Conservation (phyloP, 192 early-diverging fungal species). For the Mortierella alpina region DNA sequence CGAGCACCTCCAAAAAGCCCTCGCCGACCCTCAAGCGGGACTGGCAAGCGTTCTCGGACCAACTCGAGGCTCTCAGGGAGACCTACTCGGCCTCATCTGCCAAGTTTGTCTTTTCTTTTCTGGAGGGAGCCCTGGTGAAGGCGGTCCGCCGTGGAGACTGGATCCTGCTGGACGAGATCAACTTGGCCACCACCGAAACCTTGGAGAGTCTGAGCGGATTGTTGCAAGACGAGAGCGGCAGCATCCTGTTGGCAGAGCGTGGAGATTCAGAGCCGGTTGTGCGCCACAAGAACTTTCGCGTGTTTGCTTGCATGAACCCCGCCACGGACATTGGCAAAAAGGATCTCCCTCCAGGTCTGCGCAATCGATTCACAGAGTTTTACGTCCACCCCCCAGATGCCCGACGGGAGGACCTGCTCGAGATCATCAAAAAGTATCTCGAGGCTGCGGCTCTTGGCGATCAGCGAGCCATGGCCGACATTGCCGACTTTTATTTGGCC, state of each 20-base stretch:
- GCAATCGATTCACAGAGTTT: slow-evolving; percentile 94
- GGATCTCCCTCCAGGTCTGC: slow-evolving; percentile 91
- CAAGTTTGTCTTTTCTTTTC: slow-evolving; percentile 91
- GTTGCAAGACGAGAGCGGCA: slow-evolving; percentile 82
- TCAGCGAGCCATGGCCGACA: slow-evolving; percentile 65
- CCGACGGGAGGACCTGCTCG: slow-evolving; percentile 79
- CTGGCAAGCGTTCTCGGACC: slow-evolving; percentile 81
- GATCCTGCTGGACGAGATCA: slow-evolving; percentile 98
- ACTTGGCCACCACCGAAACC: slow-evolving; percentile 96
- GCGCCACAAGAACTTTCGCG: slow-evolving; percentile 91
- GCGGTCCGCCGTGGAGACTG: slow-evolving; percentile 93
- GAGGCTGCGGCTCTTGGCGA: slow-evolving; percentile 69
- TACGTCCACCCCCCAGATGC: slow-evolving; percentile 94
- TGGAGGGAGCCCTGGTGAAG: slow-evolving; percentile 93
- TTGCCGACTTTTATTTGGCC: slow-evolving; percentile 85
- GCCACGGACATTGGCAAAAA: slow-evolving; percentile 98
- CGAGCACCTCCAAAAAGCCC: slow-evolving; percentile 36
- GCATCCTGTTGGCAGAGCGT: slow-evolving; percentile 89
- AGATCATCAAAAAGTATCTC: slow-evolving; percentile 86
- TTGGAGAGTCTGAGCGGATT: slow-evolving; percentile 92
- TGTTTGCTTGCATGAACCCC: slow-evolving; percentile 99
- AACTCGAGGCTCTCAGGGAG: slow-evolving; percentile 76
- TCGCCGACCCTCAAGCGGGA: slow-evolving; percentile 63
- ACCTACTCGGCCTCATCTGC: slow-evolving; percentile 67
- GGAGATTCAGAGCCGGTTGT: slow-evolving; percentile 88